Evolutionary conservation across 306 rosid genomes (phyloP), one percentile per base, ranked within the genome.

Genomic region (Medicago lupulina): DNA sequence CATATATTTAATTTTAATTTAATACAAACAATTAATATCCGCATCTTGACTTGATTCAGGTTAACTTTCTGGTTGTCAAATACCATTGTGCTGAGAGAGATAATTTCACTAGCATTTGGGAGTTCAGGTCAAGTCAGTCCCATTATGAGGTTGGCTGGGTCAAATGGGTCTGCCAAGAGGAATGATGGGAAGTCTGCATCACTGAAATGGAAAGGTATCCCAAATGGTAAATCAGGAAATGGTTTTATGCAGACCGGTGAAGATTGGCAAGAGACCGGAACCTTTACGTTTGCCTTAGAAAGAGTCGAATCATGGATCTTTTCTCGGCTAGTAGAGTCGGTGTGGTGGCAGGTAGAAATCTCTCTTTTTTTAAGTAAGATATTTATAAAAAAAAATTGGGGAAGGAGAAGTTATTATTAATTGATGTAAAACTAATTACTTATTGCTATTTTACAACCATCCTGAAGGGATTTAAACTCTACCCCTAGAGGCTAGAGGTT

Each of bases 211-310:
- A 89, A 71, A 70, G 88, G 83, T 67, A 73, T 53, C 73, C 25
- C 84, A 84, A 87, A 79, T 46, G 82, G 74, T 71, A 89, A 88
- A 84, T 86, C 74, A 66, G 85, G 65, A 71, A 90, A 83, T 50
- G 85, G 87, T 65, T 82, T 83, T 65, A 77, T 79, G 82, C 88
- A 82, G 67, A 57, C 40, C 40, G 71, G 74, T 67, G 93, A 89
- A 46, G 93, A 92, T 83, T 95, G 99, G 99, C 97, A 92, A 82
- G 98, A 95, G 79, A 88, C 97, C 5, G 96, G 92, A 89, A 90
- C 98, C 75, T 89, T 92, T 68, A 84, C 82, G 41, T 86, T 81
- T 47, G 93, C 93, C 40, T 79, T 96, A 69, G 90, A 87, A 82
- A 90, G 85, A 86, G 91, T 92, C 66, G 99, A 96, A 87, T 89